phyloP scores from a whole-genome alignment of 2,329 filamentous ascomycete genomes.

The Cercospora sp. region DNA sequence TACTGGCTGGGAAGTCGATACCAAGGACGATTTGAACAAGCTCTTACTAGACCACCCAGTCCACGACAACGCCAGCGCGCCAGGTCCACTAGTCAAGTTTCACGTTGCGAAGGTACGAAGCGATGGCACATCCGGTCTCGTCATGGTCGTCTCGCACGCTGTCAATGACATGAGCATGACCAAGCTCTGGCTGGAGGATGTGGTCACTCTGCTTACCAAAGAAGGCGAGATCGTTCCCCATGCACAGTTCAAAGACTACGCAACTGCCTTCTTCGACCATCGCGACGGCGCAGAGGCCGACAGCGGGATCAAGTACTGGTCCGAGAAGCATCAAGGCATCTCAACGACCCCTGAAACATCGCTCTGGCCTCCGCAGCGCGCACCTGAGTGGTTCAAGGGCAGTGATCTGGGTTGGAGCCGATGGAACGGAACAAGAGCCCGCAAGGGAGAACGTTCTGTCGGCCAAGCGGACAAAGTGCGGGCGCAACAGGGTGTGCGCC shows the following conservation, averaged over 20 bases:
- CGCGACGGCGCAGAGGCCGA: slow-evolving; percentile 34
- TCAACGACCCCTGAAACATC: slow-evolving; percentile 30
- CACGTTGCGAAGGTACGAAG: slow-evolving; percentile 33
- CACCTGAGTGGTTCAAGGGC: slow-evolving; percentile 39
- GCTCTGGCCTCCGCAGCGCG: slow-evolving; percentile 36
- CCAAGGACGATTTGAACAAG: slow-evolving; percentile 33
- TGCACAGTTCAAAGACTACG: slow-evolving; percentile 37
- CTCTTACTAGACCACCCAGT: slow-evolving; percentile 33
- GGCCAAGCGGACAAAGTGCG: slow-evolving; percentile 29
- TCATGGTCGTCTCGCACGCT: slow-evolving; percentile 36
- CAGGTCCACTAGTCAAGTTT: slow-evolving; percentile 35
- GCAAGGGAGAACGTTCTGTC: slow-evolving; percentile 30
- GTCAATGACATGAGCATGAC: slow-evolving; percentile 40
- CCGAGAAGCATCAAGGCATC: slow-evolving; percentile 34
- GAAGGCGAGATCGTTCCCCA: slow-evolving; percentile 33
- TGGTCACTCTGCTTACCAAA: slow-evolving; percentile 32
- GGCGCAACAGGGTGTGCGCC: slow-evolving; percentile 34
- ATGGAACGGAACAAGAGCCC: slow-evolving; percentile 32
- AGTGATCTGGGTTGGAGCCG: slow-evolving; percentile 34
- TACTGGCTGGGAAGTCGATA: slow-evolving; percentile 35
- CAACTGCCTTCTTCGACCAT: slow-evolving; percentile 36
- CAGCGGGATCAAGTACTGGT: slow-evolving; percentile 36
- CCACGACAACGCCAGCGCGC: slow-evolving; percentile 34
- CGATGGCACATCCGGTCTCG: slow-evolving; percentile 34
- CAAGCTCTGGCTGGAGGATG: slow-evolving; percentile 38